Percentiles rank a stretch among this genome's conserved stretches.
Evolutionary conservation across 768 basidiomycete species (phyloP).

Genomic region (Tremella yokohamensis): DNA sequence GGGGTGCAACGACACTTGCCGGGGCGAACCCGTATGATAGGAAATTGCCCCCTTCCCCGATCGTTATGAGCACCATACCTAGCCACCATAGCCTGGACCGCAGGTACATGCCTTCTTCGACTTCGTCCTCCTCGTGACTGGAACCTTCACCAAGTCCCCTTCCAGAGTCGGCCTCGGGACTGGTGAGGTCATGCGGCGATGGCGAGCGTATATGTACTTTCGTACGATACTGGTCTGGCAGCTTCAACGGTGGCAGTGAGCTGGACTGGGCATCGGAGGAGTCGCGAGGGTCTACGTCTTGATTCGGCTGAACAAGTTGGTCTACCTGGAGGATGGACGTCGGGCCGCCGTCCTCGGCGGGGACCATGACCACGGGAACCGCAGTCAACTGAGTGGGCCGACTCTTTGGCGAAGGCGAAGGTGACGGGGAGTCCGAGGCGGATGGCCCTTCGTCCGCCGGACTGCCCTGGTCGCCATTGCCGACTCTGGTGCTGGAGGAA

Average conservation of each 20-base stretch:
- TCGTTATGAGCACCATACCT: conserved; percentile 81
- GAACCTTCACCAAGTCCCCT: not conserved
- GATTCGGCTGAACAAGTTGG: not conserved
- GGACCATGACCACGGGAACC: conserved; percentile 13
- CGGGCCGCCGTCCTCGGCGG: not conserved
- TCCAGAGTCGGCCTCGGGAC: not conserved
- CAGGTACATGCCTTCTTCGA: conserved; percentile 60
- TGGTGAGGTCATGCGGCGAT: not conserved
- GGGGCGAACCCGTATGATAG: conserved; percentile 55
- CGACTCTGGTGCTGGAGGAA: not conserved
- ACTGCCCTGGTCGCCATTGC: not conserved
- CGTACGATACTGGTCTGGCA: not conserved
- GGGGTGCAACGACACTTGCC: conserved; percentile 69
- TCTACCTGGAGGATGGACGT: not conserved
- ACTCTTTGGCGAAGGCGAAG: conserved; percentile 6
- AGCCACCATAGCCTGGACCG: conserved; percentile 87
- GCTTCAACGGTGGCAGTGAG: not conserved
- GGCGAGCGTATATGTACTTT: not conserved
- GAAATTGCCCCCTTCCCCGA: conserved; percentile 89
- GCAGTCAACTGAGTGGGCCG: conserved; percentile 4
- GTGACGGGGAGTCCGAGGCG: not conserved
- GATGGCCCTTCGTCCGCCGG: conserved; percentile 1
- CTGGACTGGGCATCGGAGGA: not conserved
- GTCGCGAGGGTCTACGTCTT: not conserved
- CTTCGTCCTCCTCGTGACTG: conserved; percentile 9